Base-by-base conservation (phyloP, 2,329 filamentous ascomycete species). In the Pseudogymnoascus sp. region DNA sequence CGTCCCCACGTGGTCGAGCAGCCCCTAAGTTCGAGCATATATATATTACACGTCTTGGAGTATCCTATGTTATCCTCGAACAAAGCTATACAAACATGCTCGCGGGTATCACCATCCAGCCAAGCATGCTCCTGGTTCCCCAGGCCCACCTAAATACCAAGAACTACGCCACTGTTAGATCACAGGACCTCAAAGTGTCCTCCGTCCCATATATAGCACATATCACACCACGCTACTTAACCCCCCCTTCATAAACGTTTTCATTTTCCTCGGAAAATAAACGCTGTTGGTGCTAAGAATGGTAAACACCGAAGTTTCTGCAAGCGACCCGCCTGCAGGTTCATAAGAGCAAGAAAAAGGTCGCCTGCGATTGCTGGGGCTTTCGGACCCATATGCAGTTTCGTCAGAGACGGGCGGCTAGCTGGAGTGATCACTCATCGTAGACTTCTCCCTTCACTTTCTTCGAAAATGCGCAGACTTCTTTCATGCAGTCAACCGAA, bases 391-490 rank as follows among this genome's bases (percentile, higher is more conserved):
- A 31, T 52, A 52, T 6, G 25, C 5, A 15, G 42, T 48, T 52
- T 31, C 45, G 31, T n/a, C 27, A 52, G 45, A 13, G 45, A 52
- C 27, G n/a, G 8, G 27, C 45, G 45, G 25, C 25, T 5, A 5
- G 2, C 1, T 31, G n/a, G 8, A 4, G 45, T 31, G 8, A 31
- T 52, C 27, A 52, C 18, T 18, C 18, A 27, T 52, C 45, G 45
- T 52, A 52, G 7, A 5, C 10, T 12, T 52, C 45, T 9, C 45
- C 27, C 4, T 25, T 25, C 45, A 31, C 31, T 31, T 69, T 69
- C 64, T 71, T 73, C 27, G 63, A 64, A n/a, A 72, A 64, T 2
- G 65, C 64, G 60, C 71, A 72, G 27, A 74, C 67, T 18, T 71
- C 69, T 6, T 62, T 65, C 68, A 69, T 70, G 37, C 72, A 74